Evolutionary conservation across 371 early-diverging fungal genomes (phyloP).

Genomic region (Dichotomocladium elegans): DNA sequence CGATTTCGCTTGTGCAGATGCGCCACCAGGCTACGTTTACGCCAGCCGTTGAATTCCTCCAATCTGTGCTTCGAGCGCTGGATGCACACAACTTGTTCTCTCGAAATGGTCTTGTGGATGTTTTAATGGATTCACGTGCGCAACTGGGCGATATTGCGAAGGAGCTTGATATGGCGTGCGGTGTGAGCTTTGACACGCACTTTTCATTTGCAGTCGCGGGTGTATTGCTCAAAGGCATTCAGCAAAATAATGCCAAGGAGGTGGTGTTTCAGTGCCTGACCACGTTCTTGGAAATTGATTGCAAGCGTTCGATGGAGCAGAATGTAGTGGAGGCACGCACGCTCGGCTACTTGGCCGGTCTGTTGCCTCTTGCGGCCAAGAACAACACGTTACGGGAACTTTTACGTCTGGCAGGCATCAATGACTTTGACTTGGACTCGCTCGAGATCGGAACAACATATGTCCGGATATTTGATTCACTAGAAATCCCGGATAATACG

Average conservation of each 20-base stretch:
- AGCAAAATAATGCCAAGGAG: slow-evolving; percentile 69
- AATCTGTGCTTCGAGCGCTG: slow-evolving; percentile 68
- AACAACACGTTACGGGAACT: slow-evolving; percentile 60
- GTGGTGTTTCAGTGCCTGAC: slow-evolving; percentile 67
- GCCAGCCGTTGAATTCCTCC: slow-evolving; percentile 65
- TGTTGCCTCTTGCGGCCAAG: slow-evolving; percentile 68
- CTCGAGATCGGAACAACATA: slow-evolving; percentile 48
- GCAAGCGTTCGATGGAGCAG: slow-evolving; percentile 45
- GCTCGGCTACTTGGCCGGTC: slow-evolving; percentile 73
- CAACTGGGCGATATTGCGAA: slow-evolving; percentile 60
- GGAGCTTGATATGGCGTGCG: slow-evolving; percentile 68
- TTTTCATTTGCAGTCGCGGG: slow-evolving; percentile 86
- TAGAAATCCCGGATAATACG: slow-evolving; percentile 67
- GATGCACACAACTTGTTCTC: slow-evolving; percentile 70
- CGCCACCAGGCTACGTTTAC: slow-evolving; percentile 77
- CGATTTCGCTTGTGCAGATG: slow-evolving; percentile 79
- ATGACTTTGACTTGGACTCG: slow-evolving; percentile 48
- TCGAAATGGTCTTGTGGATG: slow-evolving; percentile 56
- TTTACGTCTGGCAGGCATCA: slow-evolving; percentile 56
- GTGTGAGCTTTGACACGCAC: slow-evolving; percentile 78
- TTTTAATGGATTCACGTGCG: slow-evolving; percentile 66
- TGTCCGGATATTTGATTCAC: slow-evolving; percentile 62
- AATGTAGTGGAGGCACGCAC: slow-evolving; percentile 57
- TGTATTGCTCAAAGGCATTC: slow-evolving; percentile 77
- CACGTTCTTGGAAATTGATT: slow-evolving; percentile 68